Evolutionary conservation across 352 stramenopile species (phyloP).

Genomic region (Globisporangium alternatum): DNA sequence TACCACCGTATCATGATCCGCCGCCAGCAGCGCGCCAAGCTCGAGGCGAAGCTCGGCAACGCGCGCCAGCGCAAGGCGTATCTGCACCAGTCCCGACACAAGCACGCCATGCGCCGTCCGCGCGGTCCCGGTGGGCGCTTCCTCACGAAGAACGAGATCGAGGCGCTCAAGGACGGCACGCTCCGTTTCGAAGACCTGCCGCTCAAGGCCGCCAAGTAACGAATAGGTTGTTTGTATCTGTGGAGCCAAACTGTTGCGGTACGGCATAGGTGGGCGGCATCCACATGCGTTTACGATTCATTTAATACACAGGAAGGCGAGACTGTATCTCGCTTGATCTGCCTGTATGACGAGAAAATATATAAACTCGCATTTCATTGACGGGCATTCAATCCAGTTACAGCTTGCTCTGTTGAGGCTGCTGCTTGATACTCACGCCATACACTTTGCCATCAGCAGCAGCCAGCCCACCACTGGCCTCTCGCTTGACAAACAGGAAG

Average conservation of each 20-base stretch:
- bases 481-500: conserved; percentile 43
- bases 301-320: not conserved
- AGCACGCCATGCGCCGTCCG: conserved; percentile 84
- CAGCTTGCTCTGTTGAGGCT: conserved; percentile 10
- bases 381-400: not conserved
- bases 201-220: conserved; percentile 24
- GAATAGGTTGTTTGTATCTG: too few relatives aligned
- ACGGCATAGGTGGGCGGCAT: not conserved
- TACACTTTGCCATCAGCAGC: not conserved
- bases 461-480: conserved; percentile 18
- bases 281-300: not conserved
- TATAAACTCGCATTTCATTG: conserved; percentile 3
- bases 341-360: not conserved
- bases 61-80: conserved; percentile 81
- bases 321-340: not conserved
- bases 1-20: conserved; percentile 90
- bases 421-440: conserved; percentile 1
- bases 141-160: conserved; percentile 77
- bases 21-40: conserved; percentile 82
- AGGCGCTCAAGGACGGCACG: conserved; percentile 68
- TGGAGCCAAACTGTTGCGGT: too few relatives aligned
- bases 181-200: conserved; percentile 61
- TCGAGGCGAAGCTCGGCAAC: conserved; percentile 82
- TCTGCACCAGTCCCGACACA: conserved; percentile 83
- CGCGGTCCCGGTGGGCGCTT: conserved; percentile 83